These are phyloP conservation scores for Paxillus ammoniavirescens DNA, from an alignment of 768 basidiomycete genomes.

Conservation along the genomic window DNA sequence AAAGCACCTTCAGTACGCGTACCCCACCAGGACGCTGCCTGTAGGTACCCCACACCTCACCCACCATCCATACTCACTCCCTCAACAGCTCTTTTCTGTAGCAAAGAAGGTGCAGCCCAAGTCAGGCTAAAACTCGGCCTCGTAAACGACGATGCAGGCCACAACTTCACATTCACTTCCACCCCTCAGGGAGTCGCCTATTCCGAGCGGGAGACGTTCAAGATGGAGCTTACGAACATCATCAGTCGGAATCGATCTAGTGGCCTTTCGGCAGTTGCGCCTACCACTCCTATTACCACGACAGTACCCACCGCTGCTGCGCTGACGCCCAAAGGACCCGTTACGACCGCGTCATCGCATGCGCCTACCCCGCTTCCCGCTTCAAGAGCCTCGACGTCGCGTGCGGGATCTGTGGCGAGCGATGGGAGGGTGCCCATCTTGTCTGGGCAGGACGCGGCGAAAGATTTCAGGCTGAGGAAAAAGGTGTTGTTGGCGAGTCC, in stretches of 20 bases:
- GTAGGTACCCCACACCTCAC: conserved; percentile 41
- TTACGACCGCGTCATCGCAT: conserved; percentile 12
- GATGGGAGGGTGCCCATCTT: conserved; percentile 53
- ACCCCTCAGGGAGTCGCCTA: conserved; percentile 55
- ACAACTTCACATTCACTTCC: conserved; percentile 81
- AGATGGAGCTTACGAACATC: conserved; percentile 52
- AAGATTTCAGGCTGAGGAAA: conserved; percentile 74
- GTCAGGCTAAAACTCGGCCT: conserved; percentile 76
- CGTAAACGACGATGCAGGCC: conserved; percentile 64
- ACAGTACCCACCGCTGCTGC: conserved; percentile 19
- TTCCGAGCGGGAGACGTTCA: conserved; percentile 79
- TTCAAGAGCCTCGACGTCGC: conserved; percentile 51
- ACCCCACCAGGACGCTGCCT: conserved; percentile 54
- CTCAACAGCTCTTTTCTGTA: conserved; percentile 72
- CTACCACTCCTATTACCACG: not conserved
- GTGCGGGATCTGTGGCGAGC: conserved; percentile 63
- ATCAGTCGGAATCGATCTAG: conserved; percentile 69
- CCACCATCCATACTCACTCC: conserved; percentile 1
- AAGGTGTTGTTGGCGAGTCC: conserved; percentile 76
- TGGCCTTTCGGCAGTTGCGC: conserved; percentile 14
- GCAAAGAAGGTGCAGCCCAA: conserved; percentile 79
- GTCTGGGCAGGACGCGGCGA: conserved; percentile 55
- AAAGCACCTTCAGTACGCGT: conserved; percentile 63
- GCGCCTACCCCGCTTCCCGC: conserved; percentile 30
- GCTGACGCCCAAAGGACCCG: conserved; percentile 24